These are phyloP conservation scores for Trifolium repens DNA, from an alignment of 306 rosid species.

Conservation along the genomic window DNA sequence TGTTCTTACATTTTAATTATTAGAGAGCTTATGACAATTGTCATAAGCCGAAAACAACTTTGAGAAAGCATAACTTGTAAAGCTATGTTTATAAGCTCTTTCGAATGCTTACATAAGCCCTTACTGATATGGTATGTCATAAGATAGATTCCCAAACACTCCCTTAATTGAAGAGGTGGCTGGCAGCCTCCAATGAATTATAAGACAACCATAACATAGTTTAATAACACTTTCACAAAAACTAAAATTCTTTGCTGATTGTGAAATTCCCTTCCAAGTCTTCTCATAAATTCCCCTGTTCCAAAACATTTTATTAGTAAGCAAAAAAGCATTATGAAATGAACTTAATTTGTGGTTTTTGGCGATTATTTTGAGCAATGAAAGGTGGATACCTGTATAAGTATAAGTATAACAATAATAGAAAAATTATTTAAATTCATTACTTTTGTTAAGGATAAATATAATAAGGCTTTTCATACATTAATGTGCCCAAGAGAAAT, in stretches of 20 bases:
- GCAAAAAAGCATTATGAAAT: background rate
- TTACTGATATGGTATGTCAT: background rate
- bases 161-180: too few species aligned
- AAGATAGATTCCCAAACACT: background rate
- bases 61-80: too few species aligned
- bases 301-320: slow-evolving; percentile 26
- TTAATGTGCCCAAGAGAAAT: background rate
- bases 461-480: background rate
- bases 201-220: too few species aligned
- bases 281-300: slow-evolving; percentile 93
- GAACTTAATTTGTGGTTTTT: slow-evolving; percentile 54
- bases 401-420: too few species aligned
- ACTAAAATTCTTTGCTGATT: slow-evolving; percentile 78
- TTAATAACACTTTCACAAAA: too few species aligned
- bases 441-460: background rate
- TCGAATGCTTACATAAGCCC: too few species aligned
- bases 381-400: slow-evolving; percentile 86
- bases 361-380: slow-evolving; percentile 73
- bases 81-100: too few species aligned
- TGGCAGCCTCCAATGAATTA: too few species aligned
- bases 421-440: background rate
- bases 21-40: too few species aligned
- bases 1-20: too few species aligned
- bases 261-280: slow-evolving; percentile 85
- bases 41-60: too few species aligned